These are phyloP conservation scores for Lunasporangiospora selenospora DNA, from an alignment of 192 early-diverging fungal species.

Conservation along the genomic window DNA sequence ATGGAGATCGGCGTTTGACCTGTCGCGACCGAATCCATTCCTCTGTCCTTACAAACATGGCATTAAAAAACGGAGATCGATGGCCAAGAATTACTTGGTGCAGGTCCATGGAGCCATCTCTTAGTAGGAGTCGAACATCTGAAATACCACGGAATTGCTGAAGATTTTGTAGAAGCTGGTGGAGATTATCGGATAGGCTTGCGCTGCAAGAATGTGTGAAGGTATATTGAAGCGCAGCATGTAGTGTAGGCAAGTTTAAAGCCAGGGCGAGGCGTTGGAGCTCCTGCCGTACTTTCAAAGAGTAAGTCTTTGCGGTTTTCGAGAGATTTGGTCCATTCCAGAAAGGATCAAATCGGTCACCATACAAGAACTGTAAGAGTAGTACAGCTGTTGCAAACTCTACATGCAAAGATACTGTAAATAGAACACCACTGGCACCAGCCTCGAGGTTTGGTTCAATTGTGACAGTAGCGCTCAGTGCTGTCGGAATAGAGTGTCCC, in stretches of 20 bases:
- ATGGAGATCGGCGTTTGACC: not conserved
- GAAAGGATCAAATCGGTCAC: conserved; percentile 52
- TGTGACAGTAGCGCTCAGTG: too few relatives aligned
- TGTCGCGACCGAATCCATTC: conserved; percentile 57
- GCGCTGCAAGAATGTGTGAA: conserved; percentile 42
- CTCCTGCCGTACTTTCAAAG: conserved; percentile 39
- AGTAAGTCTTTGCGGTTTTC: conserved; percentile 12
- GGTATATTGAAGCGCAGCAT: conserved; percentile 46
- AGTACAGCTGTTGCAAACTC: conserved; percentile 48
- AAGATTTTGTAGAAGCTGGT: conserved; percentile 3
- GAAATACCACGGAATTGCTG: not conserved
- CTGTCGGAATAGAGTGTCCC: not conserved
- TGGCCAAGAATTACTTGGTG: conserved; percentile 62
- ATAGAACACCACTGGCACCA: conserved; percentile 7
- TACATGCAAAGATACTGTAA: conserved; percentile 16
- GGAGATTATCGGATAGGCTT: conserved; percentile 34
- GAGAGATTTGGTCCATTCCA: conserved; percentile 42
- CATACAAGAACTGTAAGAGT: conserved; percentile 63
- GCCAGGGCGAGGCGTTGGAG: conserved; percentile 41
- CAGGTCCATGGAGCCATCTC: conserved; percentile 38
- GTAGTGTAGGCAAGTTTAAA: conserved; percentile 45
- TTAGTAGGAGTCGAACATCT: conserved; percentile 42
- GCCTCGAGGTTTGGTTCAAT: not conserved
- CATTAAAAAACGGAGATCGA: conserved; percentile 70
- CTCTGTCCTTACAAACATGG: conserved; percentile 56